A percentile compares a stretch with the other conserved stretches of the same genome.
Conservation (phyloP, 148 eudicot species). For the Silene conica region DNA sequence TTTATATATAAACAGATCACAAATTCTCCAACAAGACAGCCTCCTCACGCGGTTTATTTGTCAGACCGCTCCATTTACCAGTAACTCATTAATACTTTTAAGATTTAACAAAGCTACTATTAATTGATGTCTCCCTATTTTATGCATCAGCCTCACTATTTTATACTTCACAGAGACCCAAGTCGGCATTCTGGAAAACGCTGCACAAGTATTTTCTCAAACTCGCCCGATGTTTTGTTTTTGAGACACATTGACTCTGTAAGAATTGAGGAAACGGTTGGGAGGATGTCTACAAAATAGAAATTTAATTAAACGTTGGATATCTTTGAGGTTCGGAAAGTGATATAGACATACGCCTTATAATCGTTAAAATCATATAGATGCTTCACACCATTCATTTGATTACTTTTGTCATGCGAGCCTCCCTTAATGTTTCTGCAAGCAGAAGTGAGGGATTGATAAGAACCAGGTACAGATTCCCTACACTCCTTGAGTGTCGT, state of each 20-base stretch:
- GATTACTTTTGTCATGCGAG: too few species aligned
- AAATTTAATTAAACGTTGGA: neutral
- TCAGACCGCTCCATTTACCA: neutral
- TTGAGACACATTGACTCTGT: neutral
- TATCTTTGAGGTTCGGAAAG: neutral
- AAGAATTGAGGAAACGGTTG: neutral
- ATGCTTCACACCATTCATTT: neutral
- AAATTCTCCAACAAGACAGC: neutral
- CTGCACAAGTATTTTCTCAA: neutral
- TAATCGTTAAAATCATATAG: neutral
- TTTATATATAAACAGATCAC: neutral
- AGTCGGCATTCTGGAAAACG: neutral
- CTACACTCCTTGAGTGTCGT: neutral
- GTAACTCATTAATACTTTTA: neutral
- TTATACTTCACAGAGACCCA: neutral
- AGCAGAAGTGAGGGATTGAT: neutral
- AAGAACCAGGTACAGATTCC: neutral
- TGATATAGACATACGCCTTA: neutral
- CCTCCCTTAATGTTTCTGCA: neutral
- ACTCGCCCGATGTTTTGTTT: neutral
- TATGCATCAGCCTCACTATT: neutral
- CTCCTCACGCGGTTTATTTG: neutral
- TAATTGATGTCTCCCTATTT: neutral
- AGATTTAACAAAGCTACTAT: neutral
- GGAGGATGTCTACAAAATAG: neutral